Base-by-base conservation (phyloP, 164 flowering plant genomes). In the Stephania japonica region DNA sequence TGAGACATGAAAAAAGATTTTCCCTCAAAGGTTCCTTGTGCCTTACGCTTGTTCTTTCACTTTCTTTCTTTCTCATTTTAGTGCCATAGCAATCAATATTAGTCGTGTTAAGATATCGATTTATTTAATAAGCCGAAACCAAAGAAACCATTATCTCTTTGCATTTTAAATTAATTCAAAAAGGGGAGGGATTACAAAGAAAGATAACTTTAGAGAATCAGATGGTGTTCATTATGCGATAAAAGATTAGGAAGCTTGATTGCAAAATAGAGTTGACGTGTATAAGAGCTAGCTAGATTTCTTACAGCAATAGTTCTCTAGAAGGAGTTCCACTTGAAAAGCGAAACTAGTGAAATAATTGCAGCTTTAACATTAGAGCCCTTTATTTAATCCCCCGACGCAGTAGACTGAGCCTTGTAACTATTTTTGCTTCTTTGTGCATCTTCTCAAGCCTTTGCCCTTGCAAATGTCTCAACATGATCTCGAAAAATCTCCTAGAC, bases 381-480 rank as follows among this genome's bases (percentile, higher is more conserved):
- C 61, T 64, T 56, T 70, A 59, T 65, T 67, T 21, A 65, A 69
- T 23, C 74, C 67, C 63, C 63, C 27, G 38, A 71, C 9, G 50
- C 50, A 25, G 49, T 70, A 41, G 13, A 62, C 70, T 47, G 9
- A 42, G 4, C 66, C 47, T 71, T 25, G 72, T 62, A 21, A 50
- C 18, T 25, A 13, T 24, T 53, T 19, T 21, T 0, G 19, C 43
- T 59, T 19, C 16, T 19, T n/a, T 18, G 18, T 16, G n/a, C 62
- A 16, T 56, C 62, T 12, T 9, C 56, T 13, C 67, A 43, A n/a
- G 47, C 64, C 74, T 43, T 32, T 67, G 38, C 65, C 13, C 74
- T 21, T 16, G 65, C 79, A 73, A 70, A 81, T 79, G 78, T 79
- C 84, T 76, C 70, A 42, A 14, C 32, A 65, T 32, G 38, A 32